Conservation (phyloP, 768 basidiomycete genomes). For the Boletus huronensis region DNA sequence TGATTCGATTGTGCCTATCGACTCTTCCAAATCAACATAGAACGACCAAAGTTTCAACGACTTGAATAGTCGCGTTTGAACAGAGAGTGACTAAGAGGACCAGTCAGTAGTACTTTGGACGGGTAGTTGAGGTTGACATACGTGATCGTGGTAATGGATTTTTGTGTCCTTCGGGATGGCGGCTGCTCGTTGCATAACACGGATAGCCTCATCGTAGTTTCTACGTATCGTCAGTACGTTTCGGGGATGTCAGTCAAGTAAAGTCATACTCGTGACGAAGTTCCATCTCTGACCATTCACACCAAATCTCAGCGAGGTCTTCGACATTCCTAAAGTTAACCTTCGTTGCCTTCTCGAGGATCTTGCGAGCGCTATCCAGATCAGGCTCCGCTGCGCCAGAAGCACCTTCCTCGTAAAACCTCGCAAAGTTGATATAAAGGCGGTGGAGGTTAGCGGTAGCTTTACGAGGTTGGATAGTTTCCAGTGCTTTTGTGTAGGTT, state of each 20-base stretch:
- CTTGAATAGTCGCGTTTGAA: constrained; percentile 92
- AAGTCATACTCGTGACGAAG: constrained; percentile 83
- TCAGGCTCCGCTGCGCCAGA: constrained; percentile 77
- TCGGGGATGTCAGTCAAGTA: background rate
- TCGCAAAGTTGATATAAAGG: constrained; percentile 92
- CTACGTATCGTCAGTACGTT: constrained; percentile 40
- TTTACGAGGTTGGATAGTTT: constrained; percentile 83
- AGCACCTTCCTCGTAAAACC: constrained; percentile 93
- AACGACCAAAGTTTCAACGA: constrained; percentile 99
- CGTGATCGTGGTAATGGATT: constrained; percentile 94
- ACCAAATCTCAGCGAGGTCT: constrained; percentile 98
- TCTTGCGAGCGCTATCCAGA: constrained; percentile 82
- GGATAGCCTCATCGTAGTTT: constrained; percentile 93
- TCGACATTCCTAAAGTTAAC: constrained; percentile 95
- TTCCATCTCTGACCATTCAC: constrained; percentile 99
- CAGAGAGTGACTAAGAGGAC: constrained; percentile 61
- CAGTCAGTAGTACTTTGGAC: constrained; percentile 16
- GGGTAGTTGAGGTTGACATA: constrained; percentile 33
- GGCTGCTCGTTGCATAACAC: constrained; percentile 95
- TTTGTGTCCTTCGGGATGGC: constrained; percentile 87
- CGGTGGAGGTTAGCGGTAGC: constrained; percentile 89
- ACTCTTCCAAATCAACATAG: constrained; percentile 96
- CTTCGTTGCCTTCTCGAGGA: constrained; percentile 88
- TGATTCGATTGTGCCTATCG: constrained; percentile 89
- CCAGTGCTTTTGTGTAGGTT: constrained; percentile 87